Evolutionary conservation across 2,329 filamentous ascomycete genomes (phyloP).

Genomic region (Penicillium sp.): DNA sequence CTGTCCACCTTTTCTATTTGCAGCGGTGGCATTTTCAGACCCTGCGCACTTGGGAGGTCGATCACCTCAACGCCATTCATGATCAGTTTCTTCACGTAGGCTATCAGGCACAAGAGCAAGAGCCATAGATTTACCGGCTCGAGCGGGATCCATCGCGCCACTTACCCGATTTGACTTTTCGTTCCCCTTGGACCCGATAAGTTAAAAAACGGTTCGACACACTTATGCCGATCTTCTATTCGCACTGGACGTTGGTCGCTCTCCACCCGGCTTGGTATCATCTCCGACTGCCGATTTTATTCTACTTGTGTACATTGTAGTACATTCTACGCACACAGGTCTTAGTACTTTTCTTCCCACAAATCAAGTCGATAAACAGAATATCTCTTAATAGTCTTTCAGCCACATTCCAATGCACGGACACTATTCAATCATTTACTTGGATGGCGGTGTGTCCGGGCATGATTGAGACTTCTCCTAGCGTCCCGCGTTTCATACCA

Average conservation of each 20-base stretch:
- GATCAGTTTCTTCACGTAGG: background rate
- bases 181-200: conserved; percentile 11
- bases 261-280: conserved; percentile 1
- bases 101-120: background rate
- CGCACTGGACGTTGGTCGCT: conserved; percentile 6
- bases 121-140: background rate
- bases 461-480: conserved; percentile 6
- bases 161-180: conserved; percentile 10
- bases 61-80: background rate
- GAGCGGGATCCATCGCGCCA: conserved; percentile 3
- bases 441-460: conserved; percentile 6
- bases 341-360: background rate
- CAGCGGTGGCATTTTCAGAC: conserved; percentile 3
- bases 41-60: background rate
- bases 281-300: background rate
- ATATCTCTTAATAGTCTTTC: background rate
- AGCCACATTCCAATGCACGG: conserved; percentile 7
- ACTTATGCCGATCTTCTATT: conserved; percentile 11
- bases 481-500: background rate
- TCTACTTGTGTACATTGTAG: background rate
- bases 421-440: background rate
- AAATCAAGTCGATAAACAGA: background rate
- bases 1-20: conserved; percentile 5
- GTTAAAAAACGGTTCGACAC: conserved; percentile 14
- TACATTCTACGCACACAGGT: background rate